phyloP scores from a whole-genome alignment of 2,329 filamentous ascomycete genomes.

The Plenodomus tracheiphilus region DNA sequence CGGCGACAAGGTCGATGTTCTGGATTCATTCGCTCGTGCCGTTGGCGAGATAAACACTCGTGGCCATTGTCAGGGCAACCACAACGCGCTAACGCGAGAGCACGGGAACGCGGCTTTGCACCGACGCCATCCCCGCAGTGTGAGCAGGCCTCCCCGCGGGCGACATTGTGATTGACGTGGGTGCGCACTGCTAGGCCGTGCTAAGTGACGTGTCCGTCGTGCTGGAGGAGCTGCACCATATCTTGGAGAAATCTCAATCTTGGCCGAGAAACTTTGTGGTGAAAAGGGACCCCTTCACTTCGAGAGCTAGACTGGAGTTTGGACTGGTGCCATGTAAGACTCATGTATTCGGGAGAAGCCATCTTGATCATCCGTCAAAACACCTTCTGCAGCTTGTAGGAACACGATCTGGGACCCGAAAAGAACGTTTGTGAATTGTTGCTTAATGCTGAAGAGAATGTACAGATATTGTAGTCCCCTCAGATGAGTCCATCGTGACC shows the following conservation, averaged over 20 bases:
- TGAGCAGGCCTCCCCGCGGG: not conserved
- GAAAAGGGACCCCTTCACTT: no score
- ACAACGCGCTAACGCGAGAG: slow-evolving; percentile 14
- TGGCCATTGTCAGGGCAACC: slow-evolving; percentile 21
- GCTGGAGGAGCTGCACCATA: not conserved
- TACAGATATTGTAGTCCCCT: not conserved
- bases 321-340: no score
- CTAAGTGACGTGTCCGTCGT: not conserved
- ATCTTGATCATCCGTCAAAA: no score
- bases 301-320: no score
- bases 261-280: no score
- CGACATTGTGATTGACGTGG: not conserved
- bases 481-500: not conserved
- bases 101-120: slow-evolving; percentile 12
- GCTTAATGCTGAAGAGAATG: not conserved
- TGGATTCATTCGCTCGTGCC: slow-evolving; percentile 11
- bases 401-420: not conserved
- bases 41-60: slow-evolving; percentile 17
- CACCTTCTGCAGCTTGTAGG: no score
- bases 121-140: slow-evolving; percentile 3
- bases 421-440: not conserved
- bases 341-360: no score
- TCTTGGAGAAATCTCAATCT: no score
- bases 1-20: slow-evolving; percentile 14
- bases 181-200: not conserved